These are phyloP conservation scores for Phytomonas serpens DNA, from an alignment of 208 protist genomes.

Conservation along the genomic window DNA sequence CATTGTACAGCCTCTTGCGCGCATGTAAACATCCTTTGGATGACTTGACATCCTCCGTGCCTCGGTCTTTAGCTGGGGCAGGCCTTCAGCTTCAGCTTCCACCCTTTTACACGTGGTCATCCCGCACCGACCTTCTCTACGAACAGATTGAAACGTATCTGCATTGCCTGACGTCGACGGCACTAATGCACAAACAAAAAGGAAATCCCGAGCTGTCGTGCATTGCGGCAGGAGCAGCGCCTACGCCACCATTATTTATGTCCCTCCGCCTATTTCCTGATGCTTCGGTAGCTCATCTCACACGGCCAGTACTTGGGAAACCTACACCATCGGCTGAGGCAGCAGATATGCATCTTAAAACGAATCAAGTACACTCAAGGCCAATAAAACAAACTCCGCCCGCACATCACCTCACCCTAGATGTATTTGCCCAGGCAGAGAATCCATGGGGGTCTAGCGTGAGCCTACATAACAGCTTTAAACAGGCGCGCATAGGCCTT, in stretches of 20 bases:
- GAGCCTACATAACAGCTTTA: constrained; percentile 1
- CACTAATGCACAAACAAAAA: not conserved
- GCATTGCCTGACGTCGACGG: not conserved
- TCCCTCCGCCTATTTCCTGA: constrained; percentile 46
- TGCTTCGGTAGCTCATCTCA: constrained; percentile 26
- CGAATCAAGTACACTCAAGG: not conserved
- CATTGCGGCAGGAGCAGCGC: not conserved
- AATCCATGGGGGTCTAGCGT: not conserved
- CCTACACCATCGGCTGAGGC: not conserved
- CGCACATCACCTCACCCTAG: not conserved
- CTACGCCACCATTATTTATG: constrained; percentile 20
- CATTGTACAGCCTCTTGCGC: not conserved
- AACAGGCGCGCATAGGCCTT: not conserved
- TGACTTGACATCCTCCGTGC: not conserved
- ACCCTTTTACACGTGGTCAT: constrained; percentile 31
- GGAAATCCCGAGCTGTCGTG: not conserved
- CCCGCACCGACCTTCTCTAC: constrained; percentile 14
- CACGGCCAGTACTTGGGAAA: constrained; percentile 5
- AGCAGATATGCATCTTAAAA: not conserved
- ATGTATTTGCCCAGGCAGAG: not conserved
- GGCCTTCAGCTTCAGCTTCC: constrained; percentile 39
- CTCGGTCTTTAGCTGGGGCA: constrained; percentile 7
- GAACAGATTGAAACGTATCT: constrained; percentile 20
- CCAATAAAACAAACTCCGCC: not conserved
- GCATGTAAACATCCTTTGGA: not conserved